phyloP scores from a whole-genome alignment of 2,329 filamentous ascomycete genomes.

The Mycogone perniciosa region DNA sequence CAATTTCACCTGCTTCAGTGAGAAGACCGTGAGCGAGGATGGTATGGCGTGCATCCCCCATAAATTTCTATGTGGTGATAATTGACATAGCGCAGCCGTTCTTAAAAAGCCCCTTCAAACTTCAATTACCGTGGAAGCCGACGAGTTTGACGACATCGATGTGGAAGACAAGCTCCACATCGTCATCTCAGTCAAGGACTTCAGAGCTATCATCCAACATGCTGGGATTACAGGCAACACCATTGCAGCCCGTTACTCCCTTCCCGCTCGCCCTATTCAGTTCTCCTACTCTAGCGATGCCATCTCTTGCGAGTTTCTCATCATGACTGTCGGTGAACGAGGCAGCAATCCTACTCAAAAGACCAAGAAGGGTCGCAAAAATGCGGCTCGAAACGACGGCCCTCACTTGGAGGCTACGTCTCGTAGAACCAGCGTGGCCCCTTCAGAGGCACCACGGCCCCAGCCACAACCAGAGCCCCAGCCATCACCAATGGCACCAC shows the following conservation, averaged over 20 bases:
- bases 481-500: conserved; percentile 2
- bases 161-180: conserved; percentile 72
- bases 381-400: conserved; percentile 25
- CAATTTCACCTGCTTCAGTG: conserved; percentile 75
- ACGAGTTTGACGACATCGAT: conserved; percentile 69
- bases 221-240: conserved; percentile 63
- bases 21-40: conserved; percentile 64
- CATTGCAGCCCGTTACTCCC: conserved; percentile 63
- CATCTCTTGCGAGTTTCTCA: conserved; percentile 67
- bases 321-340: conserved; percentile 73
- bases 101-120: conserved; percentile 76
- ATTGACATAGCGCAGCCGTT: conserved; percentile 49
- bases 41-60: conserved; percentile 21
- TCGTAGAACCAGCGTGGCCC: conserved; percentile 37
- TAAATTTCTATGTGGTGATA: conserved; percentile 8
- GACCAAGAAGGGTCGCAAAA: conserved; percentile 41
- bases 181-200: conserved; percentile 76
- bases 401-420: conserved; percentile 44
- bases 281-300: conserved; percentile 64
- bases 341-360: conserved; percentile 42
- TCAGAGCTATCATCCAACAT: conserved; percentile 71
- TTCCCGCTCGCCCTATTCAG: conserved; percentile 64
- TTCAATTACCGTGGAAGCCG: conserved; percentile 67
- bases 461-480: conserved; percentile 17
- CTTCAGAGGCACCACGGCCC: conserved; percentile 25